These are phyloP conservation scores for Xerocomus nothofagi DNA, from an alignment of 1,284 basidiomycete genomes.

Conservation along the genomic window DNA sequence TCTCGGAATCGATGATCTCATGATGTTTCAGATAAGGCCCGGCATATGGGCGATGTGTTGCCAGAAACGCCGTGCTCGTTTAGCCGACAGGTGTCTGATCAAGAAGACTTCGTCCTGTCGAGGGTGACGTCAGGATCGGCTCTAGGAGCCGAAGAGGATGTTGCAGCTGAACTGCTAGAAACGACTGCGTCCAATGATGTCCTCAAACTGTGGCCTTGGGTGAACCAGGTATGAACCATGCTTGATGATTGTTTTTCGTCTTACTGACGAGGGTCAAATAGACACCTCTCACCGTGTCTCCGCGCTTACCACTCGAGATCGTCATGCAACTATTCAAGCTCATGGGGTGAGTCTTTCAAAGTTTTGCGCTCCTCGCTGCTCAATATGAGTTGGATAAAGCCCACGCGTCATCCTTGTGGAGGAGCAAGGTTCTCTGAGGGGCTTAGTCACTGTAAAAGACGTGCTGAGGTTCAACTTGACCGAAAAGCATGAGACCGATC, in stretches of 20 bases:
- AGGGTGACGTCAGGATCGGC: slow-evolving; percentile 52
- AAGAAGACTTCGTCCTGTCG: slow-evolving; percentile 49
- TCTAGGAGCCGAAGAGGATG: slow-evolving; percentile 66
- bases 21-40: slow-evolving; percentile 61
- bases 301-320: slow-evolving; percentile 91
- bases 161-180: slow-evolving; percentile 60
- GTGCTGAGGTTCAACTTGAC: slow-evolving; percentile 80
- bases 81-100: slow-evolving; percentile 44
- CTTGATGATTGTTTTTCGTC: background rate
- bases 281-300: slow-evolving; percentile 93
- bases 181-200: slow-evolving; percentile 54
- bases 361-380: background rate
- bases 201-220: slow-evolving; percentile 86
- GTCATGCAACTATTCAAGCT: slow-evolving; percentile 95
- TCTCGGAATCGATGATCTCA: slow-evolving; percentile 1
- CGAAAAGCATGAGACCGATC: slow-evolving; percentile 55
- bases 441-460: slow-evolving; percentile 95
- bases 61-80: slow-evolving; percentile 76
- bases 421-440: slow-evolving; percentile 77
- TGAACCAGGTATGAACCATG: slow-evolving; percentile 71
- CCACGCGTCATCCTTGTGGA: slow-evolving; percentile 94
- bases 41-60: slow-evolving; percentile 59
- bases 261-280: slow-evolving; percentile 38
- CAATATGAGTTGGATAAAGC: slow-evolving; percentile 40
- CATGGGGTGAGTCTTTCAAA: slow-evolving; percentile 74